phyloP scores from a whole-genome alignment of 257 asterid genomes.

The Eucommia ulmoides region DNA sequence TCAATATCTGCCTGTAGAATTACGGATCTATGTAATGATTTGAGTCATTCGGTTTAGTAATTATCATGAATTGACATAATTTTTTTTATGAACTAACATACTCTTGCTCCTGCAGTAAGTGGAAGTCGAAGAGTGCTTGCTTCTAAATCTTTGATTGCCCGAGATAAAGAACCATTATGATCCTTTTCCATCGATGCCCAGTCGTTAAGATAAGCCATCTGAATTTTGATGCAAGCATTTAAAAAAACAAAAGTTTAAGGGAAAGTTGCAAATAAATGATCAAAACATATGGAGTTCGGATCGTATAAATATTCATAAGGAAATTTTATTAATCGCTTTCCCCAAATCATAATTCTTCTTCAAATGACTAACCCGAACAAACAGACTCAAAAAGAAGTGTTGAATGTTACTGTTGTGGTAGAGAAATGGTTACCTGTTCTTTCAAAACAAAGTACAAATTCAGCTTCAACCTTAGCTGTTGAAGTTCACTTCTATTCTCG shows the following conservation, averaged over 20 bases:
- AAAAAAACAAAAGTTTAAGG: background rate
- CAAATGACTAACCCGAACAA: too few species aligned
- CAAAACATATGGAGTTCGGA: too few species aligned
- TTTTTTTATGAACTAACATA: conserved; percentile 16
- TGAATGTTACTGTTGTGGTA: too few species aligned
- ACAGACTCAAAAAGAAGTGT: too few species aligned
- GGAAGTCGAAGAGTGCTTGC: conserved; percentile 69
- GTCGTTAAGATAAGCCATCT: conserved; percentile 51
- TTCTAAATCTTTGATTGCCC: conserved; percentile 50
- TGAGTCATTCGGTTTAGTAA: conserved; percentile 8
- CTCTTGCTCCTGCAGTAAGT: conserved; percentile 65
- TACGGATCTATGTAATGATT: conserved; percentile 5
- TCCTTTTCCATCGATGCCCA: conserved; percentile 67
- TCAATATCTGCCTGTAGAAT: conserved; percentile 49
- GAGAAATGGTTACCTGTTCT: conserved; percentile 53
- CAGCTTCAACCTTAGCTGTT: conserved; percentile 49
- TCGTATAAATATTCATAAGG: too few species aligned
- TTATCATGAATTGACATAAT: conserved; percentile 10
- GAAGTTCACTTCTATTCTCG: conserved; percentile 49
- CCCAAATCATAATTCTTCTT: too few species aligned
- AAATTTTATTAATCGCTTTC: too few species aligned
- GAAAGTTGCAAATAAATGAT: too few species aligned
- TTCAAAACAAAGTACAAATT: conserved; percentile 51
- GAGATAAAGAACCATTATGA: conserved; percentile 46
- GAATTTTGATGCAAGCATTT: conserved; percentile 12